Conservation (phyloP, 2,329 filamentous ascomycete species). For the Lachnum nothofagi region DNA sequence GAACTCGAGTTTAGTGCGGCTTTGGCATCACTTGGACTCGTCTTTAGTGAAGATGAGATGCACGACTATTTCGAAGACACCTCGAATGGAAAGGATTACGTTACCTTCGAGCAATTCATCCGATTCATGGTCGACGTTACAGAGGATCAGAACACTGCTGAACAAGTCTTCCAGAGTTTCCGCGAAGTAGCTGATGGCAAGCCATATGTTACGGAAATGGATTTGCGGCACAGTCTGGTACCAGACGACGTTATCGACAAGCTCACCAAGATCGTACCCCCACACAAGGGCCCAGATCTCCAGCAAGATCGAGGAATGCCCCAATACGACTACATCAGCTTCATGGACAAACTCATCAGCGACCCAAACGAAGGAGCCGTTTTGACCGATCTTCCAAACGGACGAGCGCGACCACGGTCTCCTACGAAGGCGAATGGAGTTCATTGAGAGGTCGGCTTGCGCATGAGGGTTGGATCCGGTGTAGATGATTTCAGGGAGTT, state of each 20-base stretch:
- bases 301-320: constrained; percentile 76
- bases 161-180: constrained; percentile 98
- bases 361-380: constrained; percentile 21
- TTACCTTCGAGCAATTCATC: constrained; percentile 98
- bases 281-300: constrained; percentile 77
- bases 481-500: not conserved
- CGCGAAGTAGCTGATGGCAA: constrained; percentile 96
- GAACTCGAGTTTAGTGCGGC: constrained; percentile 96
- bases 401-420: constrained; percentile 14
- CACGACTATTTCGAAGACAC: constrained; percentile 88
- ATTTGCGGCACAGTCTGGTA: constrained; percentile 88
- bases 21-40: constrained; percentile 86
- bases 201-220: constrained; percentile 96
- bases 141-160: constrained; percentile 96
- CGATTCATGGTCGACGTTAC: constrained; percentile 99
- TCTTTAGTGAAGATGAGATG: constrained; percentile 98
- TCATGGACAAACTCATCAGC: constrained; percentile 82
- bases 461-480: not conserved
- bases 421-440: constrained; percentile 8
- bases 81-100: constrained; percentile 70
- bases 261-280: constrained; percentile 78
- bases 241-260: constrained; percentile 97
- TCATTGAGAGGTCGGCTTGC: constrained; percentile 3
- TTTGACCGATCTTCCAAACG: constrained; percentile 26
- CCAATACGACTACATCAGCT: constrained; percentile 94